These are phyloP conservation scores for Pythium sp. DNA, from an alignment of 352 stramenopile species.

Conservation along the genomic window DNA sequence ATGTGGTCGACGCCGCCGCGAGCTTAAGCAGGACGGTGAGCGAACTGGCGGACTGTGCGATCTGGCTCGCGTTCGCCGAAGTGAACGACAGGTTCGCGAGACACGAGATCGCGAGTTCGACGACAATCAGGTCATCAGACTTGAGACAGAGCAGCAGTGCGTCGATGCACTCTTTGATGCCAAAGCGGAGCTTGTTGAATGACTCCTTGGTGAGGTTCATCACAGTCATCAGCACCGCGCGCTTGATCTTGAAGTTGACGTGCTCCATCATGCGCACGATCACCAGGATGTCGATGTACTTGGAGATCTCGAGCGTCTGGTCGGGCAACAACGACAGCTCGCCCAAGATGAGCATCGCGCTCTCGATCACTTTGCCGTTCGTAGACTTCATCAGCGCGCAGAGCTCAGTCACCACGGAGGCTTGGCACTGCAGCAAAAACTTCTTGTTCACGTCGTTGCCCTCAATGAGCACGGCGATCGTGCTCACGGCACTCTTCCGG, in stretches of 20 bases:
- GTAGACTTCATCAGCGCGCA: slow-evolving; percentile 57
- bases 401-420: slow-evolving; percentile 47
- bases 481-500: slow-evolving; percentile 55
- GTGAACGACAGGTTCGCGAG: slow-evolving; percentile 71
- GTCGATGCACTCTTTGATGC: slow-evolving; percentile 49
- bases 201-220: slow-evolving; percentile 70
- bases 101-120: slow-evolving; percentile 60
- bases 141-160: slow-evolving; percentile 47
- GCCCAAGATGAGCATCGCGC: slow-evolving; percentile 64
- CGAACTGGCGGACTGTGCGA: slow-evolving; percentile 35
- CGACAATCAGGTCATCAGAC: slow-evolving; percentile 57
- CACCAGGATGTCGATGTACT: slow-evolving; percentile 57
- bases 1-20: slow-evolving; percentile 32
- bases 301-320: slow-evolving; percentile 68
- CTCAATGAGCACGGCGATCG: slow-evolving; percentile 59
- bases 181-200: slow-evolving; percentile 78
- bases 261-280: slow-evolving; percentile 65
- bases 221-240: slow-evolving; percentile 51
- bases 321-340: slow-evolving; percentile 59
- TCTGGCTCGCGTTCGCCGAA: slow-evolving; percentile 36
- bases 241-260: slow-evolving; percentile 54
- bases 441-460: slow-evolving; percentile 73
- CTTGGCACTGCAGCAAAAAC: slow-evolving; percentile 59
- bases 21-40: slow-evolving; percentile 50
- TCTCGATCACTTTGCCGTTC: slow-evolving; percentile 71